Evolutionary conservation across 257 asterid species (phyloP), one percentile per base, ranked within the genome.

Genomic region (Rhazya stricta): DNA sequence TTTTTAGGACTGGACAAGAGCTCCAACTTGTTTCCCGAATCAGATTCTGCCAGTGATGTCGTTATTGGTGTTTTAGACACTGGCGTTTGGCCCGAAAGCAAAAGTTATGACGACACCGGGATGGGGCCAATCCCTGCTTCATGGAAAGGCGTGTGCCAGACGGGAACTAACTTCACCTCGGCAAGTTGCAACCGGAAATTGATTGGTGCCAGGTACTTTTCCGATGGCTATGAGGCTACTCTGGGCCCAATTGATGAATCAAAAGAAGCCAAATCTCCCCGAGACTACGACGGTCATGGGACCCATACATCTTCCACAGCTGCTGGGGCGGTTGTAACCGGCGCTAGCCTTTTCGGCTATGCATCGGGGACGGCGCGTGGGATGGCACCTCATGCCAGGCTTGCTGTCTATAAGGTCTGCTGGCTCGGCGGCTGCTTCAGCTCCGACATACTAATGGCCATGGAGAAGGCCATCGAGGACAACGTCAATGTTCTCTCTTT

Each of bases 41-140:
- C 96, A 0, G 82, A 77, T 6, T 58, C 91, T 0, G 82, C 50
- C 30, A 79, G 93, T 51, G 96, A 95, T 0, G 91, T 95, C 1
- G n/a, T 89, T 6, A 80, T 95, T 36, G 98, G 91, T 0, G 96
- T 92, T 56, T 68, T 95, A 9, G 99, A 95, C 72, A 92, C 97
- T 13, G 99, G 99, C 0, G 92, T 82, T 7, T 95, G 99, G 98
- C 99, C 99, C 13, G 99, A 92, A 67, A 88, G 96, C 81, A 91
- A 87, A 83, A 92, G 99, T 60, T 92, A 74, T 61, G 91, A 84
- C 12, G 99, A 92, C 39, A 73, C 80, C 54, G 99, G 96, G 0
- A 66, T 92, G 66, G 91, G 91, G 9, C 83, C 96, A 1, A 62
- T 92, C 0, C 99, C 98, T 3, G 81, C 61, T 69, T 83, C 87